Conservation (phyloP, 73 alveolate genomes). For the Stentor coeruleus region DNA sequence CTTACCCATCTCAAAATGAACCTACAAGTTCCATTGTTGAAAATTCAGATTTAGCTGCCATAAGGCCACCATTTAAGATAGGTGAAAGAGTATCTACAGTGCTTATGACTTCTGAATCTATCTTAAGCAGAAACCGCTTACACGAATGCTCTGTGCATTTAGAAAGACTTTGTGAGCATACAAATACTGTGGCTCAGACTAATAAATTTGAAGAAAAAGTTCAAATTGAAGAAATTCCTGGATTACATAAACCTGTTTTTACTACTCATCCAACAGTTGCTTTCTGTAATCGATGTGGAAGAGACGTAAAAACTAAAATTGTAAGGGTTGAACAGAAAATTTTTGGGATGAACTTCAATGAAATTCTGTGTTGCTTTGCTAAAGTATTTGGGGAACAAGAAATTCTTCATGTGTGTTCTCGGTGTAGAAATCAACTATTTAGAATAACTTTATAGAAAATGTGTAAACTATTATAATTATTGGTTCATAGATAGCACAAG, state of each 20-base stretch:
- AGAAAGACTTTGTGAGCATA: background rate
- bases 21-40: background rate
- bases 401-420: background rate
- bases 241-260: background rate
- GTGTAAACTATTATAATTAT: too few relatives aligned
- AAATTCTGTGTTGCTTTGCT: background rate
- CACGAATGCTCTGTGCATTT: slow-evolving; percentile 1
- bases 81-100: slow-evolving; percentile 1
- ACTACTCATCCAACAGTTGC: background rate
- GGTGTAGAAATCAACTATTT: background rate
- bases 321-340: background rate
- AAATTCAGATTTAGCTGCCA: background rate
- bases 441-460: background rate
- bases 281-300: background rate
- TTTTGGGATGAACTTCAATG: background rate
- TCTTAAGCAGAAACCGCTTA: background rate
- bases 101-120: background rate
- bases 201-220: background rate
- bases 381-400: background rate
- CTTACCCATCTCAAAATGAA: background rate
- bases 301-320: background rate
- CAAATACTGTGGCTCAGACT: background rate
- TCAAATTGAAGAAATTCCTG: background rate
- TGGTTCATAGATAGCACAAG: too few relatives aligned
- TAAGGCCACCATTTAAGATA: background rate